Percentiles rank a stretch among this genome's conserved stretches.
phyloP scores from a whole-genome alignment of 2,329 filamentous ascomycete species.

The Cladobotryum mycophilum region DNA sequence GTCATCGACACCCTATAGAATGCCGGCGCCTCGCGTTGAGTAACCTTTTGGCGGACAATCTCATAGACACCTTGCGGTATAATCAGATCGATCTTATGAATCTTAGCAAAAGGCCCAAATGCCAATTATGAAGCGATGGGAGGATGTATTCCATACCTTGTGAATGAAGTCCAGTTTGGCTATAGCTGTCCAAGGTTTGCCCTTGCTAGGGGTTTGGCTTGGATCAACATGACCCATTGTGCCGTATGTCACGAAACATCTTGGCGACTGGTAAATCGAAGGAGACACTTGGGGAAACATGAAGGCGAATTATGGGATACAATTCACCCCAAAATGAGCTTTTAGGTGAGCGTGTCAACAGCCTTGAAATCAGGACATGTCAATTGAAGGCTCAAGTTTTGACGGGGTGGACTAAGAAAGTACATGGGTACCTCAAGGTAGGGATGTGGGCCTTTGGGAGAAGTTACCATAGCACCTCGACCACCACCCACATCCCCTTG shows the following conservation, averaged over 20 bases:
- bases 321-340: too few species aligned
- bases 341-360: too few species aligned
- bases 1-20: constrained; percentile 69
- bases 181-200: constrained; percentile 69
- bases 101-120: neutral
- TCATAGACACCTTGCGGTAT: constrained; percentile 59
- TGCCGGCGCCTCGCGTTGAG: constrained; percentile 26
- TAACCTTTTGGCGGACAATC: constrained; percentile 46
- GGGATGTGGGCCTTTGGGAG: too few species aligned
- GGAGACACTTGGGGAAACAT: constrained; percentile 43
- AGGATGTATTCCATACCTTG: constrained; percentile 43
- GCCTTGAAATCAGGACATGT: neutral
- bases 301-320: neutral
- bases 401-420: constrained; percentile 1
- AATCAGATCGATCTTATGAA: constrained; percentile 58
- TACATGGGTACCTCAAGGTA: neutral
- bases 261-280: constrained; percentile 50
- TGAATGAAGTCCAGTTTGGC: constrained; percentile 60
- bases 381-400: neutral
- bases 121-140: neutral
- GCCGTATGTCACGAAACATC: constrained; percentile 69
- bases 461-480: too few species aligned
- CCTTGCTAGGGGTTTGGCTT: constrained; percentile 62
- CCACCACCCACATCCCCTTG: too few species aligned
- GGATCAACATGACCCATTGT: constrained; percentile 64